phyloP scores from a whole-genome alignment of 2,329 filamentous ascomycete genomes.

The Claviceps lovelessii region DNA sequence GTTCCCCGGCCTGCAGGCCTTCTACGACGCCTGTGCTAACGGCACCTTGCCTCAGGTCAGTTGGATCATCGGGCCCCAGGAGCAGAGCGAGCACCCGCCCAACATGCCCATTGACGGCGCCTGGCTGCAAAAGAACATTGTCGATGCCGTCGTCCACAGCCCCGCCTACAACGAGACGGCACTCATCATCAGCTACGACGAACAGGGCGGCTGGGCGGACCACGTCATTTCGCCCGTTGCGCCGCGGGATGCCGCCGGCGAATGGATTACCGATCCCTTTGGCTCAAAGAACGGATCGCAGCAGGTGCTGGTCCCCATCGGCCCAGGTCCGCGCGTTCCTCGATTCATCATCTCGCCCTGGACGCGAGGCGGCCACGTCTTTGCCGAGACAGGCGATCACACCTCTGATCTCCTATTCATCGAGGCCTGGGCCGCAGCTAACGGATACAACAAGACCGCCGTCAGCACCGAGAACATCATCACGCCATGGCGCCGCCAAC shows the following conservation, averaged over 20 bases:
- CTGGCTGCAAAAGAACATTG: slow-evolving; percentile 40
- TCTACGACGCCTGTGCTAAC: slow-evolving; percentile 32
- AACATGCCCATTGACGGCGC: slow-evolving; percentile 38
- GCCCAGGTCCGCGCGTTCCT: slow-evolving; percentile 30
- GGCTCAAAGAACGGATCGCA: slow-evolving; percentile 9
- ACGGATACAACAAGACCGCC: slow-evolving; percentile 9
- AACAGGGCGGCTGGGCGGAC: slow-evolving; percentile 39
- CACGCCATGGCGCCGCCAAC: slow-evolving; percentile 14
- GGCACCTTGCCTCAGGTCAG: slow-evolving; percentile 36
- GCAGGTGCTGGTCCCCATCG: slow-evolving; percentile 9
- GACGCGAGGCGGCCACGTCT: slow-evolving; percentile 38
- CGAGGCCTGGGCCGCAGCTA: slow-evolving; percentile 26
- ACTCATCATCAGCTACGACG: slow-evolving; percentile 38
- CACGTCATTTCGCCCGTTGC: slow-evolving; percentile 35
- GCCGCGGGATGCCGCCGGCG: slow-evolving; percentile 30
- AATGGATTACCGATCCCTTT: slow-evolving; percentile 31
- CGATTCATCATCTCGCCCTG: slow-evolving; percentile 40
- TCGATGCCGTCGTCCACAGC: slow-evolving; percentile 34
- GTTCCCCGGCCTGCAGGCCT: slow-evolving; percentile 30
- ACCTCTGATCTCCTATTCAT: slow-evolving; percentile 39
- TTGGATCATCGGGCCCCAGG: slow-evolving; percentile 38
- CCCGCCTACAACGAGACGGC: slow-evolving; percentile 33
- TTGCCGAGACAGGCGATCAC: slow-evolving; percentile 38
- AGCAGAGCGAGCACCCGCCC: slow-evolving; percentile 30
- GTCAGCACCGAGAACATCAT: slow-evolving; percentile 17